Conservation (phyloP, 305 asterid genomes). For the Solanum hybrid region DNA sequence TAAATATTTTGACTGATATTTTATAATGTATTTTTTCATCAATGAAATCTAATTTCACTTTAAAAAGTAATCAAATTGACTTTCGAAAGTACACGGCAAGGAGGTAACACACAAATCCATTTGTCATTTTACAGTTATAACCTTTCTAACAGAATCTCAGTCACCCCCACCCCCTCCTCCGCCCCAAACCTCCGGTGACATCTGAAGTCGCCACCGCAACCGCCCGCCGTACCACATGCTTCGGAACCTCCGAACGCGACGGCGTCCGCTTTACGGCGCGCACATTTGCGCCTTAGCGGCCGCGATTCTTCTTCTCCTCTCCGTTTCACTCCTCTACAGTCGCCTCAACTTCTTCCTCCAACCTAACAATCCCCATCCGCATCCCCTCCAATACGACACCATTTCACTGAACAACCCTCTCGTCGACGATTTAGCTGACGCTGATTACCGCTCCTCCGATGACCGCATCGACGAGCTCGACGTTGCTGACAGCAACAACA, state of each 20-base stretch:
- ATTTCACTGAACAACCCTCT: slow-evolving; percentile 41
- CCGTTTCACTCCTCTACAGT: slow-evolving; percentile 74
- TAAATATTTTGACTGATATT: too few relatives aligned
- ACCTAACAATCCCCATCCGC: slow-evolving; percentile 37
- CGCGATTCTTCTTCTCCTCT: slow-evolving; percentile 65
- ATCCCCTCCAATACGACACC: slow-evolving; percentile 36
- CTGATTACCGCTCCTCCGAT: slow-evolving; percentile 32
- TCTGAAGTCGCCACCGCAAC: background rate
- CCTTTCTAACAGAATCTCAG: background rate
- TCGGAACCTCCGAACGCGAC: slow-evolving; percentile 50
- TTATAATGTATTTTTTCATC: rapidly evolving
- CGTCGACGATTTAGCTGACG: slow-evolving; percentile 63
- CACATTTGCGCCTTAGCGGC: slow-evolving; percentile 57
- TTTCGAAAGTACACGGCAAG: background rate
- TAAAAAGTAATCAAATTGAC: too few relatives aligned
- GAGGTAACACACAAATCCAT: background rate
- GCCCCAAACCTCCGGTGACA: background rate
- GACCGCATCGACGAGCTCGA: slow-evolving; percentile 89
- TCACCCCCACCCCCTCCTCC: background rate
- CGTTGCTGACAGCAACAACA: slow-evolving; percentile 33
- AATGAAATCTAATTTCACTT: background rate
- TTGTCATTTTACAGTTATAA: background rate
- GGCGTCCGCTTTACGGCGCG: slow-evolving; percentile 71
- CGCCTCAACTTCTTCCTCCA: slow-evolving; percentile 68
- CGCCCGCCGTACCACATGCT: slow-evolving; percentile 15